Evolutionary conservation across 2,329 filamentous ascomycete genomes (phyloP).

Genomic region (Exophiala calicioides): DNA sequence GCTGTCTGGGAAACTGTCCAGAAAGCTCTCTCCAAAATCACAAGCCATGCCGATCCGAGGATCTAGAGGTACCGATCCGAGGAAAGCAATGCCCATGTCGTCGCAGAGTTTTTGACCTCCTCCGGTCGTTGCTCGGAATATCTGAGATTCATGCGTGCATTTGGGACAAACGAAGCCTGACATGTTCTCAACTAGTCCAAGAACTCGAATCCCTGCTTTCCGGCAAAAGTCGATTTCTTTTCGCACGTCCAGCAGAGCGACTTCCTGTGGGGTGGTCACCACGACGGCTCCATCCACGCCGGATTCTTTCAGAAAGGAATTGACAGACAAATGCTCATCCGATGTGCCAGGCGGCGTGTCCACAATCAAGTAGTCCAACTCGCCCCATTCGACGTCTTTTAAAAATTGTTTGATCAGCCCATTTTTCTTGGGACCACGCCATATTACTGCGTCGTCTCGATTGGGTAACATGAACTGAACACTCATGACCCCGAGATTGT

Average conservation of each 20-base stretch:
- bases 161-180: conserved; percentile 93
- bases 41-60: conserved; percentile 94
- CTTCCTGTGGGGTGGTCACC: conserved; percentile 93
- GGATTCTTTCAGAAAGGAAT: conserved; percentile 84
- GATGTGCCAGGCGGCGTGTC: conserved; percentile 95
- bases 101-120: conserved; percentile 77
- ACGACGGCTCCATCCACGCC: conserved; percentile 92
- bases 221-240: conserved; percentile 98
- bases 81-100: conserved; percentile 84
- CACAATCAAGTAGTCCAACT: conserved; percentile 87
- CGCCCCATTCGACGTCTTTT: conserved; percentile 97
- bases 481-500: conserved; percentile 94
- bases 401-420: conserved; percentile 97
- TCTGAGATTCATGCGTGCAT: conserved; percentile 76
- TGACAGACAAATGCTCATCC: conserved; percentile 94
- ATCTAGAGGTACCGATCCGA: conserved; percentile 88
- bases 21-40: conserved; percentile 96
- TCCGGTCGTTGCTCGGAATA: conserved; percentile 89
- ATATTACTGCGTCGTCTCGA: conserved; percentile 92
- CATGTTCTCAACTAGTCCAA: conserved; percentile 98
- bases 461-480: conserved; percentile 98
- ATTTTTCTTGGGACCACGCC: conserved; percentile 98
- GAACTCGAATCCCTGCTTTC: conserved; percentile 84
- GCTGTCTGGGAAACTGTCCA: conserved; percentile 90
- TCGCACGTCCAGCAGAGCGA: conserved; percentile 84